Evolutionary conservation across 1,284 basidiomycete genomes (phyloP), one percentile per base, ranked within the genome.

Genomic region (Binderoboletus segoi): DNA sequence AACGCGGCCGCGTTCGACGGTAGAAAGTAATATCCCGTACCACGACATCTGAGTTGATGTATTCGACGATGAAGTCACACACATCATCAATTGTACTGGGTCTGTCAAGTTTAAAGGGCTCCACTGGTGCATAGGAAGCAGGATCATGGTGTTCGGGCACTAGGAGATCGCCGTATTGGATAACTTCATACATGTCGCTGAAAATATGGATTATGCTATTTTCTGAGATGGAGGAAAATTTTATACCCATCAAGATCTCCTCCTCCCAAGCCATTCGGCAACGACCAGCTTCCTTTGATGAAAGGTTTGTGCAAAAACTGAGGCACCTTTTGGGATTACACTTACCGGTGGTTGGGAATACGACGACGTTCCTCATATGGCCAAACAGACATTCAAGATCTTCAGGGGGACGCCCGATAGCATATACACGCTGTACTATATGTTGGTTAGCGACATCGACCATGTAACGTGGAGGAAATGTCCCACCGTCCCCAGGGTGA

Each of bases 31-130:
- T 21, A 20, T 4, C 2, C 30, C 54, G 32, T 71, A 89, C 88
- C 74, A 89, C 71, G 35, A 90, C 80, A 64, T 93, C 91, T 0
- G 89, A 91, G 59, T 89, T 82, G 65, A 93, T 90, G 58, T 91
- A 94, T 63, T 93, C 85, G 21, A 94, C 83, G 30, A 94, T 79
- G 67, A 94, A 94, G 60, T 93, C 80, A 59, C 86, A 88, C 2
- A 94, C 85, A 61, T 94, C 91, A 3, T 87, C 79, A 8, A 93
- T 82, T 0, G 80, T 85, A 58, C 85, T 84, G 3, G 82, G 76
- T 24, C 81, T 76, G 4, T 80, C 78, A 2, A 90, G 73, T 7
- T 72, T 73, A 20, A 78, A 71, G 32, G 77, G 71, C 1, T 61
- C 59, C 4, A 70, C 74, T 10, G 78, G 51, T 3, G 73, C 63